phyloP scores from a whole-genome alignment of 192 early-diverging fungal species.

The Entomortierella beljakovae region DNA sequence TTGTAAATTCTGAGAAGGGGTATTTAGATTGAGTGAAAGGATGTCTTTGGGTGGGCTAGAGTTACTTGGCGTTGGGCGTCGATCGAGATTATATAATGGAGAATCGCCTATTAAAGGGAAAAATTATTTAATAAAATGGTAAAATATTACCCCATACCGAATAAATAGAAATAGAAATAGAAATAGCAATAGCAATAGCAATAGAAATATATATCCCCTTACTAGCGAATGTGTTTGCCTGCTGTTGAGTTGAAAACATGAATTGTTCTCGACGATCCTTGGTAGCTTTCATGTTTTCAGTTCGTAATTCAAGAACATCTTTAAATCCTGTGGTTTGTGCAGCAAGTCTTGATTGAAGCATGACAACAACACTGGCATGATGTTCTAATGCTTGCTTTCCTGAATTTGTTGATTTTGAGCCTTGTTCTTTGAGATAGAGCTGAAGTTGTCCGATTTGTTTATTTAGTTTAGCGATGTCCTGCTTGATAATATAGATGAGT shows the following conservation, averaged over 20 bases:
- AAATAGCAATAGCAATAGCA: too few relatives aligned
- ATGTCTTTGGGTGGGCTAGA: conserved; percentile 39
- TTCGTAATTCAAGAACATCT: conserved; percentile 95
- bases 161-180: too few relatives aligned
- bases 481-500: conserved; percentile 94
- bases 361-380: conserved; percentile 90
- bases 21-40: conserved; percentile 57
- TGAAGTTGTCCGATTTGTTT: conserved; percentile 93
- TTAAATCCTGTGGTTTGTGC: conserved; percentile 91
- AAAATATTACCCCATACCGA: too few relatives aligned
- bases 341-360: conserved; percentile 88
- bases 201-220: background rate
- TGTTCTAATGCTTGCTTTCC: conserved; percentile 89
- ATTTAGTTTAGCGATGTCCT: conserved; percentile 95
- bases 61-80: conserved; percentile 40
- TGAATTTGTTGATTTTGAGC: conserved; percentile 36
- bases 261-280: conserved; percentile 93
- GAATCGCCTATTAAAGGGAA: conserved; percentile 66
- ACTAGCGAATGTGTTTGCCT: conserved; percentile 53
- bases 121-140: too few relatives aligned
- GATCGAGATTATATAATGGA: conserved; percentile 72
- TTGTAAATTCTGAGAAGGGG: conserved; percentile 54
- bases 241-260: conserved; percentile 66
- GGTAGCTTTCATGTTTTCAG: conserved; percentile 91
- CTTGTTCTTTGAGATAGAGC: conserved; percentile 69